Base-by-base conservation (phyloP, 2,329 filamentous ascomycete genomes). In the Fusarium musae region DNA sequence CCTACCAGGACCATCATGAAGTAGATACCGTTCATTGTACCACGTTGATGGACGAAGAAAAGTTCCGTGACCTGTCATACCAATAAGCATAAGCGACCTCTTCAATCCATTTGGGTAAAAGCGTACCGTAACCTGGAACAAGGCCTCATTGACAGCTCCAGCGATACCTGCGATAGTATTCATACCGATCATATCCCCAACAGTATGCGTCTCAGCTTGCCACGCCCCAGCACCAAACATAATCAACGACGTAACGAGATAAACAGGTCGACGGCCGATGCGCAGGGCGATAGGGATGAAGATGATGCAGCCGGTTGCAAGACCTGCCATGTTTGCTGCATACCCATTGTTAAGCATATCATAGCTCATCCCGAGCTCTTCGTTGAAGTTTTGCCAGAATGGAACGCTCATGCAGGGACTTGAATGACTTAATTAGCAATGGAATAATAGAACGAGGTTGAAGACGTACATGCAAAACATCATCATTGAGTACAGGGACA, bases 61-160 rank as follows among this genome's bases (percentile, higher is more conserved):
- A 82, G 67, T 66, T 82, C 80, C 0, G 74, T 71, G 3, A 75
- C 72, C 72, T 43, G 2, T 12, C 4, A 4, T 15, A 30, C 1
- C 28, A 28, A 28, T 28, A 28, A 28, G 28, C 7, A 28, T 28
- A 28, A 28, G 28, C 28, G 28, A 28, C 7, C 28, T 28, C 28
- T 28, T 28, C 28, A 28, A 28, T 6, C 28, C 28, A 28, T 28
- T 28, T 8, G 28, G 28, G 28, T 28, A 28, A 28, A 28, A 28
- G 28, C 28, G 28, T 28, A 28, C 28, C 28, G 28, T 28, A 28
- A 84, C 82, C 53, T 83, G 80, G 6, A 78, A 78, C 15, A 82
- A 79, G 3, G 80, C 78, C 57, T 84, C 82, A 26, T 83, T 83
- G 2, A 80, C 80, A 2, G 81, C 79, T 13, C 80, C 82, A 7